These are phyloP conservation scores for Gracilariopsis chorda DNA, from an alignment of 23 red algal genomes.

Conservation along the genomic window DNA sequence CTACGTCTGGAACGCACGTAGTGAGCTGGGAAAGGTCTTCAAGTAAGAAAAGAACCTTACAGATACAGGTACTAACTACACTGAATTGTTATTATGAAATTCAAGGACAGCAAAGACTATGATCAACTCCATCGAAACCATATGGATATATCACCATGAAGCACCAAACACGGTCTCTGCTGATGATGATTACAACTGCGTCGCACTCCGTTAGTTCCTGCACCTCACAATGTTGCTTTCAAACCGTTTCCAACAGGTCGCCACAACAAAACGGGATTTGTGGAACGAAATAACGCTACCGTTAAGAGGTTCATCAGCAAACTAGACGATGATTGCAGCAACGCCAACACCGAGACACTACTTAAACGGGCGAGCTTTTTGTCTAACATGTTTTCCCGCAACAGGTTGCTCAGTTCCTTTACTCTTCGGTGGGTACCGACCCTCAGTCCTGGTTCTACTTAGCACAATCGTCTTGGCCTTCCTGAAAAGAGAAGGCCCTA, in stretches of 20 bases:
- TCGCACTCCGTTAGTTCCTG: not conserved
- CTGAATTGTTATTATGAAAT: not conserved
- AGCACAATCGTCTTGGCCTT: not conserved
- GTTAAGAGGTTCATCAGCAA: not conserved
- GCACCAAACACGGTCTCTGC: not conserved
- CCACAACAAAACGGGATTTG: not conserved
- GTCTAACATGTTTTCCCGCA: slow-evolving; percentile 16
- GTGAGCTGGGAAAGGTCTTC: no score
- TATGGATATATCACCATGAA: slow-evolving; percentile 25
- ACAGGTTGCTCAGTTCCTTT: slow-evolving; percentile 1
- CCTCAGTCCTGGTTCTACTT: not conserved
- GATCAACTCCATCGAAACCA: not conserved
- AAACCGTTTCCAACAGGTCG: slow-evolving; percentile 14
- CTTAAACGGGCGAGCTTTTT: not conserved
- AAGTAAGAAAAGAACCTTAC: no score
- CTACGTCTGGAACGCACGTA: no score
- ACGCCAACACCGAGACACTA: not conserved
- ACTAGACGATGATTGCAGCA: not conserved
- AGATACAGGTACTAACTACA: slow-evolving; percentile 13
- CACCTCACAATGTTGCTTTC: not conserved
- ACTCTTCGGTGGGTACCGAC: slow-evolving; percentile 1
- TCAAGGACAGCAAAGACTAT: not conserved
- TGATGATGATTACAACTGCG: slow-evolving; percentile 21
- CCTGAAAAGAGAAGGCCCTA: not conserved
- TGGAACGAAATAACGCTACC: slow-evolving; percentile 14